These are phyloP conservation scores for Metschnikowia colocasiae DNA, from an alignment of 805 yeast species.

Conservation along the genomic window DNA sequence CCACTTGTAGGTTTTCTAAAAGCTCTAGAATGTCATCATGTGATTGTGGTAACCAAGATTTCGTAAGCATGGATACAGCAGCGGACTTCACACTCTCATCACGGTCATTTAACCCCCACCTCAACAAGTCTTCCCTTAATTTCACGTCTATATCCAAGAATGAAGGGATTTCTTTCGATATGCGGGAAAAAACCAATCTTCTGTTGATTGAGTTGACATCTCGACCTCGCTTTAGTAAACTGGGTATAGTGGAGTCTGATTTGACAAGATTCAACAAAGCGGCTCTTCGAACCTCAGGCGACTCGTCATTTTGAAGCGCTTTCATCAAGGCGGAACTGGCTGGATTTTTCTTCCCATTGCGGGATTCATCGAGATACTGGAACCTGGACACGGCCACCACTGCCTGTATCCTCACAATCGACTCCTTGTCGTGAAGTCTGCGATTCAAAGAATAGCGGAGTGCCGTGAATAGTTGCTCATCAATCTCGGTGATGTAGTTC, in stretches of 20 bases:
- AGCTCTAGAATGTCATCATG: constrained; percentile 70
- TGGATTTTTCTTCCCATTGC: constrained; percentile 15
- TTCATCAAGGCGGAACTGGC: constrained; percentile 32
- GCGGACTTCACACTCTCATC: constrained; percentile 71
- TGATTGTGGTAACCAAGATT: constrained; percentile 66
- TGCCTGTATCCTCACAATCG: constrained; percentile 78
- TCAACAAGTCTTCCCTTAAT: constrained; percentile 62
- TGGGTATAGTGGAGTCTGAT: constrained; percentile 48
- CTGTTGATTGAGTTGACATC: constrained; percentile 73
- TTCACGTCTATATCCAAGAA: constrained; percentile 43
- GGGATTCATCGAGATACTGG: constrained; percentile 45
- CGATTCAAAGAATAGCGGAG: constrained; percentile 57
- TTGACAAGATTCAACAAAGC: constrained; percentile 69
- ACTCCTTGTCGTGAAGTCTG: constrained; percentile 72
- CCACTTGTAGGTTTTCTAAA: constrained; percentile 66
- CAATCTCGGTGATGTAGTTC: constrained; percentile 70
- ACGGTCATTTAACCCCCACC: constrained; percentile 87
- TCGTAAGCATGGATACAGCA: constrained; percentile 64
- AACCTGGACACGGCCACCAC: constrained; percentile 74
- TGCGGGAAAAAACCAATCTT: constrained; percentile 63
- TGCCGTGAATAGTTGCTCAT: constrained; percentile 63
- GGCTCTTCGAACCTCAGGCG: constrained; percentile 86
- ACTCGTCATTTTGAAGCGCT: constrained; percentile 72
- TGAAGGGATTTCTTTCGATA: constrained; percentile 65
- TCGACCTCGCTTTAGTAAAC: constrained; percentile 73